Base-by-base conservation (phyloP, 1,139 yeast species). In the Geotrichum citri-aurantii region DNA sequence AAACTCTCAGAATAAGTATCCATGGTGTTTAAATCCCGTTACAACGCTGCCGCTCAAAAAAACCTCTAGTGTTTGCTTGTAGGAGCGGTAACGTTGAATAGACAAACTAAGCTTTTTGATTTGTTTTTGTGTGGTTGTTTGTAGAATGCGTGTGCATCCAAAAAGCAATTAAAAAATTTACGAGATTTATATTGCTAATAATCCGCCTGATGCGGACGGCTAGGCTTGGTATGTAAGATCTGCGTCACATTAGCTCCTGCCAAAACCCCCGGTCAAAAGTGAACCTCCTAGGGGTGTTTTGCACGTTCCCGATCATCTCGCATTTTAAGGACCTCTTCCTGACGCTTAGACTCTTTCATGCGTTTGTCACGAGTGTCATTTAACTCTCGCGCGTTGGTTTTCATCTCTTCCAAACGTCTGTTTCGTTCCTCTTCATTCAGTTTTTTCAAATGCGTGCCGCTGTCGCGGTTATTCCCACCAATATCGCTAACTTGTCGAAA, bases 261-360 rank as follows among this genome's bases (percentile, higher is more conserved):
- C 37, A 19, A 50, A n/a, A n/a, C n/a, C n/a, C n/a, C n/a, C n/a
- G n/a, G n/a, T n/a, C n/a, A n/a, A n/a, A n/a, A n/a, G n/a, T n/a
- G n/a, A n/a, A n/a, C n/a, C n/a, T n/a, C n/a, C n/a, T n/a, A 26
- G 7, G 7, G 26, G 21, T 26, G 17, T 50, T 40, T 48, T 1
- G 33, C 44, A 17, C 52, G 33, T 29, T 50, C 44, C 12, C 6
- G 31, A 65, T 85, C 91, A 67, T 83, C 86, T 67, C 93, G 79
- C 68, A 85, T 92, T 73, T 81, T 82, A 69, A 87, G 93, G 61
- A 79, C 91, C 75, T 84, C 84, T 69, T 81, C 81, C 65, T 83
- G 86, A 71, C 83, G 84, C 73, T 82, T 85, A 59, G 84, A 70
- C 52, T 79, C 81, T 46, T 80, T 79, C 46, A 85, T 72, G 65